Evolutionary conservation across 768 basidiomycete genomes (phyloP), one percentile per base, ranked within the genome.

Genomic region (Auricularia sp.): DNA sequence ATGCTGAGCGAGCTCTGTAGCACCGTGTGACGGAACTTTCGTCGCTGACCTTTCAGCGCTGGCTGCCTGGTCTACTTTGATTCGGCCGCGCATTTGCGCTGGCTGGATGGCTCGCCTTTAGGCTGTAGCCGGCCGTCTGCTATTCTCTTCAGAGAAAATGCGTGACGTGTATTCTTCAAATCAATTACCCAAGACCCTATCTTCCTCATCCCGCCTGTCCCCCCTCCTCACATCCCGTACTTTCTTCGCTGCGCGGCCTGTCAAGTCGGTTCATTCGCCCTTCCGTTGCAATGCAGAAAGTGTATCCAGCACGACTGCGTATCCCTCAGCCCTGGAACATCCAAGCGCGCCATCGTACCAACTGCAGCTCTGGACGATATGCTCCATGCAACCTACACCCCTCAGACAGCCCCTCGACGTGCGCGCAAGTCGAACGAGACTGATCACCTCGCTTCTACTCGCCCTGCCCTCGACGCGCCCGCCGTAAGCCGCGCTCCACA

Each of bases 181-280:
- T 59, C 54, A 59, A 59, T 59, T 59, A 59, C 56, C 56, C 56
- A 59, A 59, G 56, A 59, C 56, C 56, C 56, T 59, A 10, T 59
- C 34, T 29, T 59, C 54, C 33, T 29, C 24, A 59, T 18, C 47
- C 24, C 24, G 8, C 14, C 18, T 59, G 10, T 29, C 54, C 56
- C 21, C 56, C 56, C 56, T 18, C 33, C 56, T 10, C 33, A 8
- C 56, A 59, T 29, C 18, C 56, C 56, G 16, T 6, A 21, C 18
- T 35, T 59, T 59, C 33, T 29, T 24, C 56, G 56, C 56, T 51
- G 16, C 47, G 11, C 16, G 47, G 21, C 47, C 18, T 51, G 47
- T 51, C 47, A 51, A 51, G 18, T 51, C 16, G 39, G 47, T 51
- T 18, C 18, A 21, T 51, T 16, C 47, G 14, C 21, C 47, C 11